A percentile compares a stretch with the other conserved stretches of the same genome.
These are phyloP conservation scores for Suillus discolor DNA, from an alignment of 768 basidiomycete genomes.

Conservation along the genomic window DNA sequence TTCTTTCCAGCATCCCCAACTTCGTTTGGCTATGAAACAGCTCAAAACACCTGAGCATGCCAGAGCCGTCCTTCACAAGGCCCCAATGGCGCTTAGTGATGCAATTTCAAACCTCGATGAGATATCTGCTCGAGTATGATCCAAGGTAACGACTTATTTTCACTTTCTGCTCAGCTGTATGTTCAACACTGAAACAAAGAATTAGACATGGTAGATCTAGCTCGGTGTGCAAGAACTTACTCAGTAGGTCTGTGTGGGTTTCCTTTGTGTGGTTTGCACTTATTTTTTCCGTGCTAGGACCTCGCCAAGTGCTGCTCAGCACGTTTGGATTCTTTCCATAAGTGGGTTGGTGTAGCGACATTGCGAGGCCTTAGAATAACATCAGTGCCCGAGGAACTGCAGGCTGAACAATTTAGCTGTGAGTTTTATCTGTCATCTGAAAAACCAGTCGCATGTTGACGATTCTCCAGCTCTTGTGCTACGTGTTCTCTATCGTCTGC, in stretches of 20 bases:
- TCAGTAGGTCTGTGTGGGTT: constrained; percentile 47
- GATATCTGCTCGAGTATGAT: too few species aligned
- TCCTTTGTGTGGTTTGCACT: constrained; percentile 1
- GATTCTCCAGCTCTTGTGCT: constrained; percentile 63
- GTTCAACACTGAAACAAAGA: too few species aligned
- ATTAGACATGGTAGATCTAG: too few species aligned
- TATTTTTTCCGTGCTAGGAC: constrained; percentile 42
- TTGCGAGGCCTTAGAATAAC: constrained; percentile 69
- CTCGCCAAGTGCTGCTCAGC: constrained; percentile 73
- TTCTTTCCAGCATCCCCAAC: too few species aligned
- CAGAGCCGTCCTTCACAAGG: too few species aligned
- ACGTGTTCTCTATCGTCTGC: constrained; percentile 84
- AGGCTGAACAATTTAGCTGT: constrained; percentile 65
- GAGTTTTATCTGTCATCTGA: background rate
- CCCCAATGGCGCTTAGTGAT: too few species aligned
- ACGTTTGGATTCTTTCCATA: constrained; percentile 65
- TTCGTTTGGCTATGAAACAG: too few species aligned
- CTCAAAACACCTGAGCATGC: too few species aligned
- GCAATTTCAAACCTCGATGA: too few species aligned
- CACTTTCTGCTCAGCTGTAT: too few species aligned
- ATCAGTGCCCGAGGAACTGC: constrained; percentile 71
- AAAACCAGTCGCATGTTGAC: constrained; percentile 5
- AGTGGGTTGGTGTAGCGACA: constrained; percentile 83
- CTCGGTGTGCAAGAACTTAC: too few species aligned
- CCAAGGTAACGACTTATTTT: too few species aligned